Conservation (phyloP, 1,284 basidiomycete genomes). For the Ceratobasidium sp. region DNA sequence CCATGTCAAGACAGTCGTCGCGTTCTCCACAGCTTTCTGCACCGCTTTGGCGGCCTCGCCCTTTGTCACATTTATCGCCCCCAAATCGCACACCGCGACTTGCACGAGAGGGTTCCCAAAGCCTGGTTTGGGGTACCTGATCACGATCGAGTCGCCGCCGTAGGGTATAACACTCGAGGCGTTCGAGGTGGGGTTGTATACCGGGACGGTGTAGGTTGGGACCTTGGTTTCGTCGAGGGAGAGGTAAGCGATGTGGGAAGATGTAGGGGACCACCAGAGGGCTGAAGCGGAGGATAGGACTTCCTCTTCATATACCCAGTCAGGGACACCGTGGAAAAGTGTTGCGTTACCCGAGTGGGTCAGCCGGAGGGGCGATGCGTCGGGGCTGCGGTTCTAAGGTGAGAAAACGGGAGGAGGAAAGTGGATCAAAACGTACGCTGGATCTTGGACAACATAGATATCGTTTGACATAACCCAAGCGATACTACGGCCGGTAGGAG, state of each 20-base stretch:
- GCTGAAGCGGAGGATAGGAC: conserved; percentile 79
- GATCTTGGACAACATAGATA: conserved; percentile 78
- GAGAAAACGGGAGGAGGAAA: conserved; percentile 8
- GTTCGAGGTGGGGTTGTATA: conserved; percentile 87
- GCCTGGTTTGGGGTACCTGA: conserved; percentile 94
- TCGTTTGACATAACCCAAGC: conserved; percentile 87
- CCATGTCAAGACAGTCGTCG: conserved; percentile 74
- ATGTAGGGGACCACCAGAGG: conserved; percentile 92
- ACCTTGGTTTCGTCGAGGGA: conserved; percentile 89
- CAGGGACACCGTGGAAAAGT: conserved; percentile 93
- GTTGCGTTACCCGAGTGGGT: conserved; percentile 85
- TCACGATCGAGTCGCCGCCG: conserved; percentile 71
- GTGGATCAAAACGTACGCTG: conserved; percentile 59
- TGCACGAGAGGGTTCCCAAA: conserved; percentile 89
- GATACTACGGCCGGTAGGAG: conserved; percentile 80
- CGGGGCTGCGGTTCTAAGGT: conserved; percentile 53
- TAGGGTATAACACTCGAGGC: conserved; percentile 80
- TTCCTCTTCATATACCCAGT: conserved; percentile 98
- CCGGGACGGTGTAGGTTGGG: conserved; percentile 84
- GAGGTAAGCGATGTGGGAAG: conserved; percentile 84
- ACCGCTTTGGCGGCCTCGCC: conserved; percentile 54
- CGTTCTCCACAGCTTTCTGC: conserved; percentile 56
- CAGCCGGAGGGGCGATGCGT: conserved; percentile 72
- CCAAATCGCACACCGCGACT: conserved; percentile 85
- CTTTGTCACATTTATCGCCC: conserved; percentile 56